These are phyloP conservation scores for Aphanomyces invadans DNA, from an alignment of 352 stramenopile species.

Conservation along the genomic window DNA sequence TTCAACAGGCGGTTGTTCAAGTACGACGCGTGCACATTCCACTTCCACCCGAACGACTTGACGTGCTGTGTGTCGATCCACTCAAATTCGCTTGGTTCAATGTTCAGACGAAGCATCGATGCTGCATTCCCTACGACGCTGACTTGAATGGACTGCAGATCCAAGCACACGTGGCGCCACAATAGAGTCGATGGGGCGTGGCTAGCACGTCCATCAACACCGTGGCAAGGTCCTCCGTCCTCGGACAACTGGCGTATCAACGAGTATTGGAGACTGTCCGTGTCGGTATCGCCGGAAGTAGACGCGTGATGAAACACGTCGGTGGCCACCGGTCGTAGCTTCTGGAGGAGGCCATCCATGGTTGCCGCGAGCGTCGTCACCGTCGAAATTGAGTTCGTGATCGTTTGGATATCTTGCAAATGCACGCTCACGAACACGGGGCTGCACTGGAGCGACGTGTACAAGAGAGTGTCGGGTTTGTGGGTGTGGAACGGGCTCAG, in stretches of 20 bases:
- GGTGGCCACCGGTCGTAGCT: neutral
- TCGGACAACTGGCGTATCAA: neutral
- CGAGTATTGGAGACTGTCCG: neutral
- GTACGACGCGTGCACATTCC: constrained; percentile 65
- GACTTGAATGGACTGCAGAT: neutral
- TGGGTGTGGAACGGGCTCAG: neutral
- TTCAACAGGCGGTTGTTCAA: constrained; percentile 75
- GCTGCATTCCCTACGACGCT: neutral
- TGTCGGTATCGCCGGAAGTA: no score
- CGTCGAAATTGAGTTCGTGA: neutral
- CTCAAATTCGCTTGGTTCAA: constrained; percentile 11
- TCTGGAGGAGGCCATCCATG: neutral
- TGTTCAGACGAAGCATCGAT: neutral
- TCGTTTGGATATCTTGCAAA: neutral
- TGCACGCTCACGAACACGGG: neutral
- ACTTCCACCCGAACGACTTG: constrained; percentile 26
- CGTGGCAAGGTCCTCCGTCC: neutral
- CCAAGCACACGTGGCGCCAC: constrained; percentile 11
- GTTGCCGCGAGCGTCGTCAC: neutral
- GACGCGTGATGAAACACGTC: neutral
- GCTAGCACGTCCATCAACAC: neutral
- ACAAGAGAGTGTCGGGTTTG: neutral
- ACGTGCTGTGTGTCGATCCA: neutral
- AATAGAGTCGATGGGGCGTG: neutral
- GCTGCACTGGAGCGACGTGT: constrained; percentile 3